Evolutionary conservation across 768 basidiomycete species (phyloP).

Genomic region (Psilocybe cyanescens): DNA sequence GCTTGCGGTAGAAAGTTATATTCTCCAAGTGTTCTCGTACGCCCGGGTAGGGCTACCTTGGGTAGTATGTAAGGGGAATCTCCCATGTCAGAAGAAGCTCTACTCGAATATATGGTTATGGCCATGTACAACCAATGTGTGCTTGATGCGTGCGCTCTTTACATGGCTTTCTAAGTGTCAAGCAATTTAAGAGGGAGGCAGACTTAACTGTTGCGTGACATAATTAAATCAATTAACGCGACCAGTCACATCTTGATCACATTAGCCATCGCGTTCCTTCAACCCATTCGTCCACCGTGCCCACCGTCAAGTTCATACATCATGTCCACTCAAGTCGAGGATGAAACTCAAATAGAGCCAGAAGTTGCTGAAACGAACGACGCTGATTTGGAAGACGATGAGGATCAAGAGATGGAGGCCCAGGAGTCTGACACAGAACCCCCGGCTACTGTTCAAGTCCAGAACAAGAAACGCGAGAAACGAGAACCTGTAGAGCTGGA

Average conservation of each 20-base stretch:
- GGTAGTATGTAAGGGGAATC: not conserved
- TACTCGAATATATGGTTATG: no score
- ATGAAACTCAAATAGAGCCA: conserved; percentile 15
- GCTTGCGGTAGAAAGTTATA: not conserved
- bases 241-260: conserved; percentile 3
- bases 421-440: conserved; percentile 6
- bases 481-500: conserved; percentile 29
- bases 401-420: conserved; percentile 1
- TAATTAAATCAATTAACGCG: conserved; percentile 1
- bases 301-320: not conserved
- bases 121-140: no score
- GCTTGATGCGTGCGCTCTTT: no score
- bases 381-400: conserved; percentile 1
- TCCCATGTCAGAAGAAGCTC: no score
- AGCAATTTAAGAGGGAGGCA: not conserved
- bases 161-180: not conserved
- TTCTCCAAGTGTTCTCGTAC: not conserved
- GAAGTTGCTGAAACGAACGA: conserved; percentile 8
- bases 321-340: conserved; percentile 12
- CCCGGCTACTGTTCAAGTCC: not conserved
- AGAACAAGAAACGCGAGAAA: conserved; percentile 26
- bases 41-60: not conserved
- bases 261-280: not conserved
- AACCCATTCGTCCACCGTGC: not conserved
- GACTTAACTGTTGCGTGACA: not conserved